Evolutionary conservation across 2,329 filamentous ascomycete species (phyloP).

Genomic region (Colletotrichum euphorbiae): DNA sequence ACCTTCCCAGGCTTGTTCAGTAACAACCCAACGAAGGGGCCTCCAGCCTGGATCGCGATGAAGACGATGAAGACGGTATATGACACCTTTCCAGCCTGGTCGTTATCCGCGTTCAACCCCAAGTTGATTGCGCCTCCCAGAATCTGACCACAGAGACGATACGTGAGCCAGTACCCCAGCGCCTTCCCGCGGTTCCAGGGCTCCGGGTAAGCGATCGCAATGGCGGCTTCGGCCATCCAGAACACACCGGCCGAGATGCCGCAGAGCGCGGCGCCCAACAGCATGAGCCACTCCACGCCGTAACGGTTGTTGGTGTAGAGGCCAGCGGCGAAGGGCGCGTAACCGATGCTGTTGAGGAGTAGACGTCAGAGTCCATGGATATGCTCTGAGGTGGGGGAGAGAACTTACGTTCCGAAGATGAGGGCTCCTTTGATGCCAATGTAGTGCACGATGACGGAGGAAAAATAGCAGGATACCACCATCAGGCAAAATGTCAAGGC

Average conservation of each 20-base stretch:
- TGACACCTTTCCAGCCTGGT: constrained; percentile 72
- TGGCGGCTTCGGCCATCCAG: constrained; percentile 81
- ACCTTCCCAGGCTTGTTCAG: constrained; percentile 72
- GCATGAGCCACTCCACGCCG: constrained; percentile 74
- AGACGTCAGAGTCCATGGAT: not conserved
- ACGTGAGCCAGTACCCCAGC: constrained; percentile 75
- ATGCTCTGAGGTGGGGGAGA: rapidly evolving
- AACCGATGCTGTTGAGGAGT: constrained; percentile 63
- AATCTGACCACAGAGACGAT: constrained; percentile 72
- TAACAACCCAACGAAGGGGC: constrained; percentile 73
- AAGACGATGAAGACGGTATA: constrained; percentile 78
- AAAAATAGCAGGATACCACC: constrained; percentile 77
- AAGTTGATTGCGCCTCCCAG: constrained; percentile 79
- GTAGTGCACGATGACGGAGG: constrained; percentile 71
- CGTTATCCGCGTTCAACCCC: constrained; percentile 69
- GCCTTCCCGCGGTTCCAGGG: constrained; percentile 74
- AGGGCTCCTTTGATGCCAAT: constrained; percentile 79
- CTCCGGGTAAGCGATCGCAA: constrained; percentile 78
- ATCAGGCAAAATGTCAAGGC: constrained; percentile 79
- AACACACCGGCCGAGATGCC: constrained; percentile 79
- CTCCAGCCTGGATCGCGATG: constrained; percentile 75
- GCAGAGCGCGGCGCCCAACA: constrained; percentile 76
- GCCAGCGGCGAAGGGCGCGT: constrained; percentile 77
- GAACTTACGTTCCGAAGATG: constrained; percentile 73
- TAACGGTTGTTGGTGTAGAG: constrained; percentile 80